Evolutionary conservation across 129 eudicot species (phyloP), one percentile per base, ranked within the genome.

Genomic region (Dittrichia graveolens): DNA sequence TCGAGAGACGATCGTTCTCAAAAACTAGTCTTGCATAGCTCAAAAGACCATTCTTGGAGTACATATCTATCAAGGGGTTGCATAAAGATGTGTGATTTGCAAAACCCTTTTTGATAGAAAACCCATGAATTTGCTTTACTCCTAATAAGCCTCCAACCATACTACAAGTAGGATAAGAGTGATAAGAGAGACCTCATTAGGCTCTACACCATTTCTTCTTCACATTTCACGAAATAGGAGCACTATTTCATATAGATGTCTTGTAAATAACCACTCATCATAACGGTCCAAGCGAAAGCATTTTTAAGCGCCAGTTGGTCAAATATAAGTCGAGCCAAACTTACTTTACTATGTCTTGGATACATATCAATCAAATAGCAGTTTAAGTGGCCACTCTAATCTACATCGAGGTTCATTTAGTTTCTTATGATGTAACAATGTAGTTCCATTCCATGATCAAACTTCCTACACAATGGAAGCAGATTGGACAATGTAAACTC

Each of bases 321-420:
- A 65, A 88, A 89, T 43, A 89, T 69, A 13, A 75, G 47, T 53
- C 84, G 80, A 31, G 85, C 89, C 34, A 67, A 62, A 41, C 41
- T n/a, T 9, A 77, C 74, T 75, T 61, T 74, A 14, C 80, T 39
- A 72, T 54, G 14, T 53, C 78, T 75, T 4, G 87, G 79, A 81
- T 89, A 89, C 91, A 89, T 81, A 71, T 89, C 91, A 7, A 89
- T 74, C 69, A 89, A 79, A 81, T 87, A 81, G 66, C 91, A 79
- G 59, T 80, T 74, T 34, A 89, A 69, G 70, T 83, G 79, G 67
- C 79, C 77, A 74, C 84, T 75, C 39, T 74, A 72, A 75, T 60
- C 72, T 14, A 45, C 41, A 53, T 39, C 69, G 50, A 80, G 16
- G 35, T 77, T 73, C 48, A 81, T 56, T 39, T 73, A 79, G 44